These are phyloP conservation scores for Exsudoporus frostii DNA, from an alignment of 768 basidiomycete species.

Conservation along the genomic window DNA sequence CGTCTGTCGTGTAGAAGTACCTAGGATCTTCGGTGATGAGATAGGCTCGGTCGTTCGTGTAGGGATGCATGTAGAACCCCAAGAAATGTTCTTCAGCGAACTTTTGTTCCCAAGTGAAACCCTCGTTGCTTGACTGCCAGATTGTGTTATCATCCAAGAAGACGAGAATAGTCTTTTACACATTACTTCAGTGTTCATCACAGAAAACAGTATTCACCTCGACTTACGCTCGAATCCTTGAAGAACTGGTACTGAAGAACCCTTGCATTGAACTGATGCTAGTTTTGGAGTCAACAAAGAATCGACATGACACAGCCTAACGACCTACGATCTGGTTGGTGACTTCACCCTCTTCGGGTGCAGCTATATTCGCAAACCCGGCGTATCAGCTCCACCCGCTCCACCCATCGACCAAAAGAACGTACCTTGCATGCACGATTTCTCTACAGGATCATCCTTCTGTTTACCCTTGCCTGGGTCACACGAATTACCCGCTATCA, in stretches of 20 bases:
- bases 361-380: slow-evolving; percentile 42
- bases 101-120: slow-evolving; percentile 82
- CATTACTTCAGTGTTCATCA: background rate
- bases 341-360: slow-evolving; percentile 76
- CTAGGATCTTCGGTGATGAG: slow-evolving; percentile 68
- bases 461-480: slow-evolving; percentile 49
- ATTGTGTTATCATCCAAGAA: slow-evolving; percentile 72
- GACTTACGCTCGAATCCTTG: slow-evolving; percentile 63
- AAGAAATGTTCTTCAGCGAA: slow-evolving; percentile 63
- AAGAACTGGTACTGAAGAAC: slow-evolving; percentile 84
- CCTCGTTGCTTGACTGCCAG: slow-evolving; percentile 96
- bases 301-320: background rate
- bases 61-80: slow-evolving; percentile 83
- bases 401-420: background rate
- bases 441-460: slow-evolving; percentile 68
- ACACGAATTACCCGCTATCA: slow-evolving; percentile 92
- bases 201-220: background rate
- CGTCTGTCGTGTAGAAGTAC: slow-evolving; percentile 81
- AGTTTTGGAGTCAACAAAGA: slow-evolving; percentile 9
- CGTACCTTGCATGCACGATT: slow-evolving; percentile 76
- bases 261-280: slow-evolving; percentile 66
- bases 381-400: background rate
- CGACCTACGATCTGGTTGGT: slow-evolving; percentile 67
- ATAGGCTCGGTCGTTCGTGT: slow-evolving; percentile 79
- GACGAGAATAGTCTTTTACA: slow-evolving; percentile 70